Base-by-base conservation (phyloP, 371 early-diverging fungal genomes). In the Mortierella sp. region DNA sequence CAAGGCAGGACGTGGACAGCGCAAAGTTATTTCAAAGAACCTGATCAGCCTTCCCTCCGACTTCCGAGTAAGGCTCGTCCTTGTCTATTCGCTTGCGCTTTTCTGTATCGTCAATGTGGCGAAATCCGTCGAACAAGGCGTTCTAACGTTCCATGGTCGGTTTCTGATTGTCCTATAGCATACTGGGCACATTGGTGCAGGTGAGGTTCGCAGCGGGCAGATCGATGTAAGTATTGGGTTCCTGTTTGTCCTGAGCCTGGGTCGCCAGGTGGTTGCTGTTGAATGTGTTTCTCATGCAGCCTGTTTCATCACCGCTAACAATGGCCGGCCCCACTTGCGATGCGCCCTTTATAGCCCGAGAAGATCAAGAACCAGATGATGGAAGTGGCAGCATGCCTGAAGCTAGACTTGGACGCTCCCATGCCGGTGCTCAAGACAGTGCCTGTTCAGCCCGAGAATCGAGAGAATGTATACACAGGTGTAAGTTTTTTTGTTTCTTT, bases 171-270 rank as follows among this genome's bases (percentile, higher is more conserved):
- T 74, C 59, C 55, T 59, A 44, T 64, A 74, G 76, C 76, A 74
- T 68, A 74, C 76, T 44, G 76, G 76, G 19, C 76, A 74, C 48
- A 74, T 74, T 29, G 76, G 76, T 74, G 76, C 76, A 74, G 76
- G 76, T 53, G 76, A 74, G 51, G 76, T 74, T 54, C 76, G 76
- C 21, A 74, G 76, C 31, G 76, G 76, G 6, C 68, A 68, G 60
- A 68, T 74, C 47, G 65, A 74, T 51, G 76, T 74, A 74, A 64
- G 76, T 68, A 48, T 17, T 41, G 19, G 1, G 46, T 65, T 57
- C 60, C 60, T 29, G n/a, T 52, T 19, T 49, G 40, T 39, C 67
- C 56, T 49, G 43, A 24, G 68, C 62, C 57, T 13, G 68, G 13
- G 8, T 39, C 39, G 39, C 39, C 39, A n/a, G n/a, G n/a, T n/a